Base-by-base conservation (phyloP, 345 rosid genomes). In the Excoecaria cochinchinensis region DNA sequence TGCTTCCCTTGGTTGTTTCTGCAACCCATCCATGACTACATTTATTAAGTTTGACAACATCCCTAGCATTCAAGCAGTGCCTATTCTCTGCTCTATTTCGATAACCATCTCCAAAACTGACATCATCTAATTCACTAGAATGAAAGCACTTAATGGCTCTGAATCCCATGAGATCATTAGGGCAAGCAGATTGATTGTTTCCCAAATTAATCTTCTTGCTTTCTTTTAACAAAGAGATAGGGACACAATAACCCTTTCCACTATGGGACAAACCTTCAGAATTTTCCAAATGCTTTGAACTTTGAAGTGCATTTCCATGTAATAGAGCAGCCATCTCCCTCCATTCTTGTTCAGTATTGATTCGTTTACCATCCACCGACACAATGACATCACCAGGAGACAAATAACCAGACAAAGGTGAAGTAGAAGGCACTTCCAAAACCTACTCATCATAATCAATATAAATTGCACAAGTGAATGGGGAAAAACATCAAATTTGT, bases 201-300 rank as follows among this genome's bases (percentile, higher is more conserved):
- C 68, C 85, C 73, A 80, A 70, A 72, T 69, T 75, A 67, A 81
- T 81, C 40, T 78, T 75, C 69, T 68, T 46, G 64, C 87, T 83
- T 76, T 86, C 86, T 84, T 87, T 89, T 21, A 83, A 73, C 85
- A 85, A 11, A 78, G 85, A 78, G 67, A 55, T 53, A 61, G 92
- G 91, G 39, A 91, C 85, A 76, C 99, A 95, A 70, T 91, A 95
- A 36, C 96, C 96, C 84, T 87, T 95, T 71, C 82, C 81, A 52
- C 75, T 76, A 81, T 74, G 71, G 68, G 73, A 71, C 19, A 80
- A 82, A 53, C 80, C 81, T 77, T 69, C 50, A 52, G 78, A 59
- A 84, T 70, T 60, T 69, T 70, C 73, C 38, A 88, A 68, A 77
- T 57, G 73, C 76, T 84, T 88, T 21, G 87, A 78, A 36, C 67